Evolutionary conservation across 2,329 filamentous ascomycete genomes (phyloP), one percentile per base, ranked within the genome.

Genomic region (Ceratocystis cubensis): DNA sequence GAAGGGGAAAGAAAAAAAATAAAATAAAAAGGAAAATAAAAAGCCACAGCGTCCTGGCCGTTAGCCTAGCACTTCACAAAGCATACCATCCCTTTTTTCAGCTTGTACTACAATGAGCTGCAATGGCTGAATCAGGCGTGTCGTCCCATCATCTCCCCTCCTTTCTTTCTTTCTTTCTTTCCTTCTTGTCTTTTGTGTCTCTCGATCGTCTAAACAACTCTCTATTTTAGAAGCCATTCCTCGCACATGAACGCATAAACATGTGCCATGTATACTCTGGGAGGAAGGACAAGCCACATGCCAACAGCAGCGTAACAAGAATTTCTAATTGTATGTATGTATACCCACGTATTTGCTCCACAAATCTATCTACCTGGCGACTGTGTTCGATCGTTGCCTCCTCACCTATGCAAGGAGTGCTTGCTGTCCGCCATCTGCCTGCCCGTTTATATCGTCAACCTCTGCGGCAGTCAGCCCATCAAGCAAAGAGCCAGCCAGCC

Each of bases 71-170:
- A 8, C 17, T 20, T 59, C 28, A 53, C 17, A 59, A 17, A 10
- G 10, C 28, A 30, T 59, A 2, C 20, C 56, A 8, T 37, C 46
- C 3, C 33, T 59, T 59, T 37, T 33, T 59, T 59, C 56, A 37
- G 56, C 56, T 59, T 59, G 56, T 59, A 20, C 28, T 59, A 59
- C 56, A 59, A 59, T 59, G 56, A 59, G 25, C 56, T n/a, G 56
- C 28, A 59, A 33, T 33, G 28, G 37, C 53, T 59, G 28, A 33
- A 7, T 17, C 20, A 33, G 56, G 28, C 56, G 10, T 59, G 56
- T 59, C 56, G 28, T 59, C 56, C 56, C 56, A 59, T 59, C 25
- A 59, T 59, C 17, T 33, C 15, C 25, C 33, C 28, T 30, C 25
- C 17, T 37, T 20, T 59, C 56, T 20, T 59, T 57, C 30, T 17